Evolutionary conservation across 2,329 filamentous ascomycete species (phyloP), one percentile per base, ranked within the genome.

Genomic region (Penicillium sp.): DNA sequence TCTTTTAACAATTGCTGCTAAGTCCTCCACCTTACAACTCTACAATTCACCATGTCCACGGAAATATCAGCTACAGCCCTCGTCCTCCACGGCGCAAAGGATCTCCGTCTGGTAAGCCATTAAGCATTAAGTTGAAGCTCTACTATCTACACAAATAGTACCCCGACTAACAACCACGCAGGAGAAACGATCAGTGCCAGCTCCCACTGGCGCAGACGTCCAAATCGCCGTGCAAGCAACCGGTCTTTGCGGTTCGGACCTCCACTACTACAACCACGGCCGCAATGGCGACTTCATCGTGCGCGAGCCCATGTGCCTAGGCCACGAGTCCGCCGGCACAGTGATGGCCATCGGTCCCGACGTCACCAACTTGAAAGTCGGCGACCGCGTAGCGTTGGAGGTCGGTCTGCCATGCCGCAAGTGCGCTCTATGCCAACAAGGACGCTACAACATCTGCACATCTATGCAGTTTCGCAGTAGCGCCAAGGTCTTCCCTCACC

Each of bases 321-420:
- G 84, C 59, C 84, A 88, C 67, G 84, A 87, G 67, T 91, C 89
- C 12, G 81, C 89, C 7, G 91, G 90, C 51, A 86, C 88, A 25
- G 78, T 97, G 35, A 82, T 89, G 46, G 80, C 81, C 40, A 76
- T 88, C 35, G 90, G 89, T 18, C 67, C 78, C 1, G 75, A 74
- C 10, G 86, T 89, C 5, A 82, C 56, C 33, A 72, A 71, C 28
- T 81, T 95, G 55, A 74, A 81, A 58, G 66, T 78, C 9, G 91
- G 91, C 50, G 91, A 96, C 73, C 84, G 88, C 61, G 86, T 96
- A 18, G 90, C 92, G n/a, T 77, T 97, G 37, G 92, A 97, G 77
- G 92, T 95, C 12, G 92, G 92, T 44, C 81, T 88, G 45, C 89
- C 90, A 0, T 97, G 92, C 75, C 83, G 87, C 33, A 63, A 67